Evolutionary conservation across 2,329 filamentous ascomycete genomes (phyloP), one percentile per base, ranked within the genome.

Genomic region (Pseudopyrenochaeta lycopersici): DNA sequence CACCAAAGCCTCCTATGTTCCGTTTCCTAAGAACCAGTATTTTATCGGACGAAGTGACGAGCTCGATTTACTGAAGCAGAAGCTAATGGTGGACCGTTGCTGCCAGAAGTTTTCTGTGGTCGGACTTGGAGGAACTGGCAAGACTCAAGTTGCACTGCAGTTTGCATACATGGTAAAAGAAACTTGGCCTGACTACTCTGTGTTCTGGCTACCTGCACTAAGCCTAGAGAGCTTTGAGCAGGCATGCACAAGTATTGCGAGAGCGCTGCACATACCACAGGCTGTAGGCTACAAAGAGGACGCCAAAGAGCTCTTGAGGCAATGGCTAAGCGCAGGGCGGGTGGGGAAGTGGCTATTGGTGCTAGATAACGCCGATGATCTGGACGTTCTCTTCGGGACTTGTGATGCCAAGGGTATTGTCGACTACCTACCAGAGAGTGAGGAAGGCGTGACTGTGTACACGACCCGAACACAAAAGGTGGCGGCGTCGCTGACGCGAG

Each of bases 101-200:
- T 68, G 58, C 58, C 45, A 67, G 46, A 64, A 62, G 36, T 46
- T 73, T 41, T 62, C 67, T 1, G 58, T 75, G 7, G 46, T 64
- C 9, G 66, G 72, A 14, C 70, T 73, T 5, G 68, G 71, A 21
- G 67, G 71, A 10, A 57, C 58, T 0, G 70, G 71, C 41, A 75
- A 75, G 58, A 73, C 72, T 32, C 64, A 72, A 46, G 39, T 74
- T 3, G 71, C 61, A 21, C 56, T 75, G 30, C 54, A 66, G 38
- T 72, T 74, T 49, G 65, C 63, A 10, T 73, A 73, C 44, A 49
- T 0, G 7, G 57, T 70, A 0, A 60, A 60, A 29, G 45, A 70
- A 38, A 55, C 21, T 5, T 23, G 33, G 45, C 51, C 46, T 18
- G 60, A 55, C 1, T 54, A 46, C 36, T 66, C 62, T 1, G 55